Base-by-base conservation (phyloP, 2,329 filamentous ascomycete genomes). In the Cytospora leucostoma region DNA sequence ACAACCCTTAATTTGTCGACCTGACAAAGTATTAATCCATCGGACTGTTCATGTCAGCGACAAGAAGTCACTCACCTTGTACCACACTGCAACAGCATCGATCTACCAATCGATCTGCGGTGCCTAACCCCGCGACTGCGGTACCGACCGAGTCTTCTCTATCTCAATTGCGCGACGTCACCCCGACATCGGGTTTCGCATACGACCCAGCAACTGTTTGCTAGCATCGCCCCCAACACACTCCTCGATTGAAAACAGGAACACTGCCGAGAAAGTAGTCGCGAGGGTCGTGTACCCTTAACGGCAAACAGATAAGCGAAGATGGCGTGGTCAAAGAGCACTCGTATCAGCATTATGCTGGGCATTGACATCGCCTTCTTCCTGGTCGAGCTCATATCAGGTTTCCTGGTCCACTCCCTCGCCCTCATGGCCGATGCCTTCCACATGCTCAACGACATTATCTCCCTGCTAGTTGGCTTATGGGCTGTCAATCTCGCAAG, bases 391-490 rank as follows among this genome's bases (percentile, higher is more conserved):
- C 79, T 99, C 66, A 87, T 90, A 63, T 87, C 90, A 66, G 94
- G 95, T 66, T 92, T 97, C 80, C 80, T 89, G 67, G 92, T 96
- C 65, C 89, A 93, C 73, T 98, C 95, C 19, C 85, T 99, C 70
- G 95, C 95, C 44, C 84, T 99, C 64, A 93, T 96, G 73, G 95
- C 95, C 60, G 95, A 99, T 80, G 93, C 95, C 65, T 99, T 99
- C 77, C 95, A 99, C 79, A 99, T 99, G 95, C 83, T 99, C 66
- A 99, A 99, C 80, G 95, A 99, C 85, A 95, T 99, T 70, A 89
- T 99, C 66, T 98, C 95, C 1, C 81, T 99, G 15, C 84, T 89
- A 62, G 94, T 99, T 66, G 95, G 95, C 68, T 78, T 98, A 49
- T 99, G 95, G 94, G 95, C 95, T 59, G 95, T 99, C 61, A 91